Evolutionary conservation across 2,329 filamentous ascomycete species (phyloP).

Genomic region (Colletotrichum costaricense): DNA sequence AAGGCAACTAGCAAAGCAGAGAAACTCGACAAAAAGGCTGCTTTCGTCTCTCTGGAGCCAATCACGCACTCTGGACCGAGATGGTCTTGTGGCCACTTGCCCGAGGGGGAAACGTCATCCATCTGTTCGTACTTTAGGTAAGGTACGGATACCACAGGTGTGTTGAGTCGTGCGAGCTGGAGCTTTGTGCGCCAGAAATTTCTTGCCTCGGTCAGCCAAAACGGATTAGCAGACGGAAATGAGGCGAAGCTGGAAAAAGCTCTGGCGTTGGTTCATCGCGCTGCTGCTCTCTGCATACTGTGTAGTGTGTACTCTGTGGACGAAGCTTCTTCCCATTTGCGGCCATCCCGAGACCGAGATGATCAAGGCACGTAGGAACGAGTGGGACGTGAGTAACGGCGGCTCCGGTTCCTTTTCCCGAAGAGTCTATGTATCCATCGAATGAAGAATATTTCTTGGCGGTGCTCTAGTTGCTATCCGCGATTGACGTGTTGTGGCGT

Average conservation of each 20-base stretch:
- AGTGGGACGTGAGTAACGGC: slow-evolving; percentile 21
- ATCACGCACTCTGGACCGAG: neutral
- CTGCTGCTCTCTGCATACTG: too few relatives aligned
- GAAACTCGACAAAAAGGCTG: neutral
- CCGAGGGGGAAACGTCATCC: slow-evolving; percentile 27
- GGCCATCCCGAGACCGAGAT: slow-evolving; percentile 21
- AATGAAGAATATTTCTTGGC: neutral
- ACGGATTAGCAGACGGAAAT: slow-evolving; percentile 10
- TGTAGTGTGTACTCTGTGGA: neutral
- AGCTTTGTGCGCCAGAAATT: neutral
- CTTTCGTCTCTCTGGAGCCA: slow-evolving; percentile 3
- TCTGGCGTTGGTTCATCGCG: neutral
- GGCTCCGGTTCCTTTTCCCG: slow-evolving; percentile 1
- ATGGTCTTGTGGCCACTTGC: slow-evolving; percentile 28
- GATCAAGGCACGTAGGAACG: slow-evolving; percentile 15
- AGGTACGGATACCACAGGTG: neutral
- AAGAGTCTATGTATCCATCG: neutral
- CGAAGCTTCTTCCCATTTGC: slow-evolving; percentile 2
- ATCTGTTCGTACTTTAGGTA: neutral
- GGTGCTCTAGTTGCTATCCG: neutral
- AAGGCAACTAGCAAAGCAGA: neutral
- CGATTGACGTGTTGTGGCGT: too few relatives aligned
- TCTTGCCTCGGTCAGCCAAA: slow-evolving; percentile 20
- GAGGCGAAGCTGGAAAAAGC: neutral
- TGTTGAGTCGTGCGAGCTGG: slow-evolving; percentile 12